Percentiles rank a stretch among this genome's conserved stretches.
phyloP scores from a whole-genome alignment of 1,139 yeast species.

The Debaryomycetaceae sp. region DNA sequence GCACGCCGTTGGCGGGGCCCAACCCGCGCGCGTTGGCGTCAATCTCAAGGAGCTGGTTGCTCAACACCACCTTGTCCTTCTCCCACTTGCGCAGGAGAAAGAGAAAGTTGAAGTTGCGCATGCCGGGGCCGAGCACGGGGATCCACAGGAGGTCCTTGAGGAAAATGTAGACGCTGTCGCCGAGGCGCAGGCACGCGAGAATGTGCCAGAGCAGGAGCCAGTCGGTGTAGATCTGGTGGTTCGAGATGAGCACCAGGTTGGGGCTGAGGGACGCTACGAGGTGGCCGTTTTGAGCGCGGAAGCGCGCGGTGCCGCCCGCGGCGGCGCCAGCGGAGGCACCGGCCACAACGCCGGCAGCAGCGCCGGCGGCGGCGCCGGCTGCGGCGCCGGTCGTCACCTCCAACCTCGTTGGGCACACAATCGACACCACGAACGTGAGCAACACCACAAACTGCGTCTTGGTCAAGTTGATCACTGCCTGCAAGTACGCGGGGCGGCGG shows the following conservation, averaged over 20 bases:
- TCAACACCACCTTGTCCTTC: slow-evolving; percentile 57
- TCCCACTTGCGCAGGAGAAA: slow-evolving; percentile 86
- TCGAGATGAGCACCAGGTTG: slow-evolving; percentile 65
- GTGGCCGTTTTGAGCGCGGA: slow-evolving; percentile 16
- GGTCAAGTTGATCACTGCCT: slow-evolving; percentile 41
- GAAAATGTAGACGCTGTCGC: slow-evolving; percentile 66
- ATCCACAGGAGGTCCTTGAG: slow-evolving; percentile 71
- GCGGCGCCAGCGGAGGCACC: no score
- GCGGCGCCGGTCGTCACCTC: slow-evolving; percentile 37
- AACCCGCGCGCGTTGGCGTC: slow-evolving; percentile 49
- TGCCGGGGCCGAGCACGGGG: slow-evolving; percentile 85
- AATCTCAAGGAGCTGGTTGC: slow-evolving; percentile 50
- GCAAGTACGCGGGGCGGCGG: slow-evolving; percentile 22
- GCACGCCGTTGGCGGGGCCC: slow-evolving; percentile 50
- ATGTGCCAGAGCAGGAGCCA: slow-evolving; percentile 95
- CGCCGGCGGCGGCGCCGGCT: no score
- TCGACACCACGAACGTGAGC: slow-evolving; percentile 39
- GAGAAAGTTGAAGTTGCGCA: slow-evolving; percentile 74
- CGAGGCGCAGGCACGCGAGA: slow-evolving; percentile 62
- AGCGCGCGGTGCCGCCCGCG: slow-evolving; percentile 14
- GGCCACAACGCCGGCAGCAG: no score
- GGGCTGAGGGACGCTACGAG: slow-evolving; percentile 33
- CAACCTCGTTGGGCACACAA: slow-evolving; percentile 39
- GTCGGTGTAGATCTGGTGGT: slow-evolving; percentile 92
- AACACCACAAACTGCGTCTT: slow-evolving; percentile 48